Percentiles rank a stretch among this genome's conserved stretches.
Conservation (phyloP, 148 eudicot species). For the Persicaria maculosa region DNA sequence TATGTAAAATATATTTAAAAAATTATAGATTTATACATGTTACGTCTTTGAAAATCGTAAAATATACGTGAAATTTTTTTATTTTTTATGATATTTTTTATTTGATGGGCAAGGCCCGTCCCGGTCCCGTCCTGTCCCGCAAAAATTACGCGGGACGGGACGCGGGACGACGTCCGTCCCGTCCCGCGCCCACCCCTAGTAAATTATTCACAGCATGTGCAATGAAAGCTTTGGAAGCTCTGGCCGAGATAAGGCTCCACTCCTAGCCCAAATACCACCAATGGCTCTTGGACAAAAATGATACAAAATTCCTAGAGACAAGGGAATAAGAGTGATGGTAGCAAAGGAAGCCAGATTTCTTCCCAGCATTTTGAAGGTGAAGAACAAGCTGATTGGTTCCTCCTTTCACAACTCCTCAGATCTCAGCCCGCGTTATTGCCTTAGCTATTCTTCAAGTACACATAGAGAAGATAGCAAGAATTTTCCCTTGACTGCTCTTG, state of each 20-base stretch:
- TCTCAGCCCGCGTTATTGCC: constrained; percentile 5
- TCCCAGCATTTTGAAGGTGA: constrained; percentile 12
- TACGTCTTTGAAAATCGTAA: too few relatives aligned
- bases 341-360: constrained; percentile 37
- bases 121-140: too few relatives aligned
- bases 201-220: neutral
- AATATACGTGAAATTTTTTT: too few relatives aligned
- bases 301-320: constrained; percentile 45
- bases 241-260: too few relatives aligned
- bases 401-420: neutral
- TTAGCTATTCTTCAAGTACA: neutral
- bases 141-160: too few relatives aligned
- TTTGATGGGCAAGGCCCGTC: too few relatives aligned
- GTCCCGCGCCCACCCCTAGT: too few relatives aligned
- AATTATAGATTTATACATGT: too few relatives aligned
- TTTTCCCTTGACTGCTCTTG: constrained; percentile 14
- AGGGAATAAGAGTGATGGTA: constrained; percentile 38
- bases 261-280: neutral
- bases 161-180: too few relatives aligned
- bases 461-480: constrained; percentile 6
- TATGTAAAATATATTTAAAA: too few relatives aligned
- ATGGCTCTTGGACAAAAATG: constrained; percentile 39
- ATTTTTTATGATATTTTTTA: too few relatives aligned
- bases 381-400: neutral
- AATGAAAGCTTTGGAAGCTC: neutral